These are phyloP conservation scores for Podospora australis DNA, from an alignment of 495 filamentous ascomycete genomes.

Conservation along the genomic window DNA sequence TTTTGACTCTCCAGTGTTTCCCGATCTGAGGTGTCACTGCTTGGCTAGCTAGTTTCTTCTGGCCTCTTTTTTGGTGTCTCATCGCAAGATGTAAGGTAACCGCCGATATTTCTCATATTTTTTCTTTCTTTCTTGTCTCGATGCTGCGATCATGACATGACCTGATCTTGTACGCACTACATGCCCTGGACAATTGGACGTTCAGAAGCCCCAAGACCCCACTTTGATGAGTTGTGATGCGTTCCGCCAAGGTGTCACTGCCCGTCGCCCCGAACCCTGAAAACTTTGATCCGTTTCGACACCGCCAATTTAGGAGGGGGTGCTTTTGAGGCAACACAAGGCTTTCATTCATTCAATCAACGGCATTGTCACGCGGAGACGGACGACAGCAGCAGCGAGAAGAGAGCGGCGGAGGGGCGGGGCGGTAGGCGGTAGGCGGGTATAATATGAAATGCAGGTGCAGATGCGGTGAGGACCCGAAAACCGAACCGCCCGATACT, in stretches of 20 bases:
- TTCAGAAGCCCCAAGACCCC: neutral
- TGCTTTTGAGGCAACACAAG: neutral
- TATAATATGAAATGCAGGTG: neutral
- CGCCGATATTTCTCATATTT: too few relatives aligned
- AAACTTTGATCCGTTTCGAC: conserved; percentile 1
- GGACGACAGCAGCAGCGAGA: neutral
- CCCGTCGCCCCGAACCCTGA: neutral
- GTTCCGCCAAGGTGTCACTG: neutral
- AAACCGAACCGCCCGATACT: too few relatives aligned
- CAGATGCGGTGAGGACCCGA: conserved; percentile 1
- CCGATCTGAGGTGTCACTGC: too few relatives aligned
- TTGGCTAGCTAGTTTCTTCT: too few relatives aligned
- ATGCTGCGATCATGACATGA: neutral
- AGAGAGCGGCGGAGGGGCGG: neutral
- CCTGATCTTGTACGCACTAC: neutral
- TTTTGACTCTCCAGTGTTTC: too few relatives aligned
- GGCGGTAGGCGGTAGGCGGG: neutral
- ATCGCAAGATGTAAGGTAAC: too few relatives aligned
- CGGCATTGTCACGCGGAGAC: neutral
- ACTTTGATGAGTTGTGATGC: neutral
- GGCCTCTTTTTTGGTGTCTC: too few relatives aligned
- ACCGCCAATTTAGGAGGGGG: conserved; percentile 1
- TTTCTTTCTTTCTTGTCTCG: too few relatives aligned
- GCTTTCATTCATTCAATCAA: neutral
- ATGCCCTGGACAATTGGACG: neutral